Base-by-base conservation (phyloP, 805 yeast genomes). In the Nakazawaea siamensis region DNA sequence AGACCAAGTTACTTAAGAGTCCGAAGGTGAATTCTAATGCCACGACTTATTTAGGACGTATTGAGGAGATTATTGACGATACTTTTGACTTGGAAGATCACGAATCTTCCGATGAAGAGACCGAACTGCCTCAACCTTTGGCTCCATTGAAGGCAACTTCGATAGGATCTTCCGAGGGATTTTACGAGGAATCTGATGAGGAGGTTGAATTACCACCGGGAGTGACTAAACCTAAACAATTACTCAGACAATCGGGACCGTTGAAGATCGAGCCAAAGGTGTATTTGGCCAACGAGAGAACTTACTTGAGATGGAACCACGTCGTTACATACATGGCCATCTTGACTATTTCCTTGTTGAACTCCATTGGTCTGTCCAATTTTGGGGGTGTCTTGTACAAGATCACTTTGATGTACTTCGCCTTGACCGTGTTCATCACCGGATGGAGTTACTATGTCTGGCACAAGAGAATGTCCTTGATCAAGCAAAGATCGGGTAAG, bases 231-330 rank as follows among this genome's bases (percentile, higher is more conserved):
- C 98, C 98, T 37, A 74, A 70, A 18, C 64, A 68, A 21, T 73
- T 83, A 59, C 68, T 90, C 48, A 83, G 88, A 51, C 87, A 87
- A 55, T 79, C 88, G 18, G 95, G 96, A 6, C 92, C 96, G 1
- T 74, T 87, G 37, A 87, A 83, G 58, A 88, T 92, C 39, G 98
- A 92, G 63, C 94, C 97, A 20, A 92, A 92, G 54, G 98, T 92
- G 11, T 92, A 97, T 97, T 68, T 92, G 44, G 98, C 98, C 19
- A 92, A 92, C 53, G 98, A 92, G 63, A 80, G 98, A 57, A 92
- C 98, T 3, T 90, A 88, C 63, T 80, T 85, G 65, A 74, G 94
- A 58, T 92, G 98, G 98, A 35, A 92, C 45, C 87, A 81, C 43
- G 90, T 90, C 16, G 82, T 94, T 11, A 76, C 94, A 0, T 64